A percentile compares a stretch with the other conserved stretches of the same genome.
phyloP scores from a whole-genome alignment of 2,329 filamentous ascomycete species.

The Raffaelea arxii region DNA sequence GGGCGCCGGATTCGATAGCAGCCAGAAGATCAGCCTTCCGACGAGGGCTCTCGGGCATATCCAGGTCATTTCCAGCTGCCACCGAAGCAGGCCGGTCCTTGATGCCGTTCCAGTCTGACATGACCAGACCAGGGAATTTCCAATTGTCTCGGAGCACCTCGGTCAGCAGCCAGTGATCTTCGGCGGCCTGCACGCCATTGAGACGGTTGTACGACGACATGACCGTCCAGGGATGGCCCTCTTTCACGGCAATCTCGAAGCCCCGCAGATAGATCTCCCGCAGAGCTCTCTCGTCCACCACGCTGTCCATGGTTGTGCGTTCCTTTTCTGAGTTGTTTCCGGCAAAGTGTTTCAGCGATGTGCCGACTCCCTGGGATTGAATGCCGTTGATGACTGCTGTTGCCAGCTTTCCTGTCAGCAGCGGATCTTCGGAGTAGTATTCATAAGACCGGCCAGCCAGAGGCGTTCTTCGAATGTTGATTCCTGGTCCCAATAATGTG shows the following conservation, averaged over 20 bases:
- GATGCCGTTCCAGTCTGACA: slow-evolving; percentile 49
- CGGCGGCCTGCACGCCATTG: slow-evolving; percentile 52
- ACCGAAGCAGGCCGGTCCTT: slow-evolving; percentile 46
- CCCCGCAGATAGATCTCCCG: slow-evolving; percentile 63
- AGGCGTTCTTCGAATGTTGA: slow-evolving; percentile 28
- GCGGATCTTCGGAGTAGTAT: slow-evolving; percentile 26
- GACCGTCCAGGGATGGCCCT: slow-evolving; percentile 58
- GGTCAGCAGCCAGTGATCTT: slow-evolving; percentile 43
- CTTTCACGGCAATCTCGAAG: slow-evolving; percentile 61
- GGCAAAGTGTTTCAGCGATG: slow-evolving; percentile 39
- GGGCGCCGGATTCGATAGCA: not conserved
- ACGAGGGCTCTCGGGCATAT: slow-evolving; percentile 32
- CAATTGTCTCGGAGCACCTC: slow-evolving; percentile 51
- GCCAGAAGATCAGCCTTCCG: slow-evolving; percentile 1
- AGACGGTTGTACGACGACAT: slow-evolving; percentile 61
- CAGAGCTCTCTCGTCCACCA: slow-evolving; percentile 54
- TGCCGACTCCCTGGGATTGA: slow-evolving; percentile 4
- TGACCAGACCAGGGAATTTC: slow-evolving; percentile 47
- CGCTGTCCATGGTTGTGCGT: slow-evolving; percentile 53
- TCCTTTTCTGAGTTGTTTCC: slow-evolving; percentile 64
- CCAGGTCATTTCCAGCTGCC: slow-evolving; percentile 45
- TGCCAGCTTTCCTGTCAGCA: slow-evolving; percentile 24
- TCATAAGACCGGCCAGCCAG: slow-evolving; percentile 29
- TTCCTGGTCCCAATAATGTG: slow-evolving; percentile 52
- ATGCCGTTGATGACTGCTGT: slow-evolving; percentile 5